Conservation (phyloP, 306 rosid genomes). For the Ceratonia siliqua region DNA sequence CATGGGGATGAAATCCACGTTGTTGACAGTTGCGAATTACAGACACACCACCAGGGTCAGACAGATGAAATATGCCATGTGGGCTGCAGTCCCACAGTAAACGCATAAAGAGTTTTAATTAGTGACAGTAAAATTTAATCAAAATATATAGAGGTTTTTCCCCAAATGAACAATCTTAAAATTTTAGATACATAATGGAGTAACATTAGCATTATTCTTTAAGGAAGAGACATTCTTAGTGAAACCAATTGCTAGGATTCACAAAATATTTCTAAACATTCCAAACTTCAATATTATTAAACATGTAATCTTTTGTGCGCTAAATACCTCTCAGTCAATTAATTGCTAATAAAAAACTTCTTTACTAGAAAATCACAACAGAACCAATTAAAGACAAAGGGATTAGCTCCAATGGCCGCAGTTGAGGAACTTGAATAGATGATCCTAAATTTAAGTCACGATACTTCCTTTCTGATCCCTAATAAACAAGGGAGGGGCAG, state of each 20-base stretch:
- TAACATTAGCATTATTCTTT: too few relatives aligned
- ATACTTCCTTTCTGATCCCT: not conserved
- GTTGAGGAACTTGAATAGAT: not conserved
- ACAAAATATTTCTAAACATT: not conserved
- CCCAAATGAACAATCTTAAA: not conserved
- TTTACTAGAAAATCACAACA: not conserved
- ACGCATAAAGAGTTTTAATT: slow-evolving; percentile 31
- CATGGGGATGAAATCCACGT: slow-evolving; percentile 99
- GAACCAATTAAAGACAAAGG: not conserved
- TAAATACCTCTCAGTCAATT: not conserved
- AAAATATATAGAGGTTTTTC: not conserved
- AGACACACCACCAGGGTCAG: slow-evolving; percentile 91
- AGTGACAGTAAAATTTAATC: slow-evolving; percentile 29
- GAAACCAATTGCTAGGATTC: not conserved
- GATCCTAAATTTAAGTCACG: not conserved
- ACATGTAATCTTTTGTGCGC: not conserved
- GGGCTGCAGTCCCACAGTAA: slow-evolving; percentile 65
- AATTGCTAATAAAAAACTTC: not conserved
- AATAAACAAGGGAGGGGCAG: not conserved
- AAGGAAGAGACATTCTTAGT: not conserved
- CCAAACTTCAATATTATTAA: not conserved
- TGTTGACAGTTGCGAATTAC: slow-evolving; percentile 90
- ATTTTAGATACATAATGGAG: not conserved
- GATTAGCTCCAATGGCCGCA: not conserved
- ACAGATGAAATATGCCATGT: slow-evolving; percentile 93